Evolutionary conservation across 306 rosid species (phyloP).

Genomic region (Cercis canadensis): DNA sequence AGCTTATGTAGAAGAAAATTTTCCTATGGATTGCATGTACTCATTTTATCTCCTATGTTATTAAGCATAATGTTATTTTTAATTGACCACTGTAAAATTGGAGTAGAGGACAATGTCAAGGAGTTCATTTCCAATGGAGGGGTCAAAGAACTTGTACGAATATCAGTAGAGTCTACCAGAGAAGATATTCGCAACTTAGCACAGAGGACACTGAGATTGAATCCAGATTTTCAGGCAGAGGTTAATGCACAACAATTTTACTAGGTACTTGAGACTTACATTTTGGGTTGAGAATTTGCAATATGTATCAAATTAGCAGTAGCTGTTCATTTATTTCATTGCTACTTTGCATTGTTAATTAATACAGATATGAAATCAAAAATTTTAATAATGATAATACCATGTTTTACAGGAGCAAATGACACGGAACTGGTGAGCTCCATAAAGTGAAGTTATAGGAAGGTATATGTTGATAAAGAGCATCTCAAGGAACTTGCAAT

Average conservation of each 20-base stretch:
- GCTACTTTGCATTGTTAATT: too few species aligned
- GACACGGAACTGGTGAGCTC: too few species aligned
- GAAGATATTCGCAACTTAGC: slow-evolving; percentile 73
- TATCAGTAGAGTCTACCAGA: slow-evolving; percentile 56
- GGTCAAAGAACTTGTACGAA: slow-evolving; percentile 54
- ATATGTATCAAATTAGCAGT: neutral
- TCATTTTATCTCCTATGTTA: neutral
- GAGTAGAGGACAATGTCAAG: slow-evolving; percentile 56
- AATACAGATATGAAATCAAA: too few species aligned
- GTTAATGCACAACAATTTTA: slow-evolving; percentile 32
- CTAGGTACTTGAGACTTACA: neutral
- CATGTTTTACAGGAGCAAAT: too few species aligned
- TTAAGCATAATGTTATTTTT: neutral
- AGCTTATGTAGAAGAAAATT: too few species aligned
- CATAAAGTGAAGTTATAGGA: too few species aligned
- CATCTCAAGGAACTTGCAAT: too few species aligned
- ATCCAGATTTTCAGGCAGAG: slow-evolving; percentile 44
- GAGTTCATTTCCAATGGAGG: slow-evolving; percentile 58
- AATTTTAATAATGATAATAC: too few species aligned
- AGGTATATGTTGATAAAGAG: too few species aligned
- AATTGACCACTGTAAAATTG: neutral
- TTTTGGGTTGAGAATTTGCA: neutral
- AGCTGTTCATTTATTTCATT: too few species aligned
- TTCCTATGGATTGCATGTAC: too few species aligned
- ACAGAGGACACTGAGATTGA: slow-evolving; percentile 53